A percentile compares a stretch with the other conserved stretches of the same genome.
phyloP scores from a whole-genome alignment of 352 stramenopile genomes.

The Phytophthora palmivora region DNA sequence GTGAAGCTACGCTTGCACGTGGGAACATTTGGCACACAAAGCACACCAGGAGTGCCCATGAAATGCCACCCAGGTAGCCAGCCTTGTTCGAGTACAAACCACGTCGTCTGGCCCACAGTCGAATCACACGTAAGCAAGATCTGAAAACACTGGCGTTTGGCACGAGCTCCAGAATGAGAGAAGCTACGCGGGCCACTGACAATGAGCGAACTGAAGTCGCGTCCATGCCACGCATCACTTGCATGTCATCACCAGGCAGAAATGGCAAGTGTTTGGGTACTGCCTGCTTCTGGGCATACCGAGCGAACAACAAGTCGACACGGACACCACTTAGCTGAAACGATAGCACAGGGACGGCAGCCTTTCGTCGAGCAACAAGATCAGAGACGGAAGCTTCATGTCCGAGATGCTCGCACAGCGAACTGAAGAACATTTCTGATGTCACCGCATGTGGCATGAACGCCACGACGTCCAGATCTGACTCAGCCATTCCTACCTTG shows the following conservation, averaged over 20 bases:
- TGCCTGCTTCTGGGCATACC: conserved; percentile 58
- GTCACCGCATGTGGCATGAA: conserved; percentile 74
- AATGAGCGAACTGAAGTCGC: conserved; percentile 76
- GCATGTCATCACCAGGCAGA: conserved; percentile 60
- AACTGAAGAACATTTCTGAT: conserved; percentile 71
- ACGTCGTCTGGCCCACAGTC: conserved; percentile 75
- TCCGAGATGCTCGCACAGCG: conserved; percentile 61
- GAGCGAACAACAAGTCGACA: conserved; percentile 82
- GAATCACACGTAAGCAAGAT: conserved; percentile 75
- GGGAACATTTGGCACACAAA: conserved; percentile 91
- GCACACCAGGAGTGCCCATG: conserved; percentile 86
- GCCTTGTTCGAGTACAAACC: conserved; percentile 89
- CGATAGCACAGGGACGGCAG: conserved; percentile 71
- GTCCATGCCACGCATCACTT: conserved; percentile 82
- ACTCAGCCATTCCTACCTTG: conserved; percentile 78
- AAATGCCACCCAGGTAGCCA: conserved; percentile 83
- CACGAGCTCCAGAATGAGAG: conserved; percentile 83
- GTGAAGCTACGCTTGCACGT: conserved; percentile 67
- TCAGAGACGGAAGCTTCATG: conserved; percentile 50
- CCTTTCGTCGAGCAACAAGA: conserved; percentile 79
- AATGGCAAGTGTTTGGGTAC: conserved; percentile 83
- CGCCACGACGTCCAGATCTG: conserved; percentile 82
- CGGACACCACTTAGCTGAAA: conserved; percentile 76
- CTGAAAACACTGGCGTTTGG: conserved; percentile 77
- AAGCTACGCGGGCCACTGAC: conserved; percentile 79